Conservation (phyloP, 2,329 filamentous ascomycete species). For the Monosporascus sp. region DNA sequence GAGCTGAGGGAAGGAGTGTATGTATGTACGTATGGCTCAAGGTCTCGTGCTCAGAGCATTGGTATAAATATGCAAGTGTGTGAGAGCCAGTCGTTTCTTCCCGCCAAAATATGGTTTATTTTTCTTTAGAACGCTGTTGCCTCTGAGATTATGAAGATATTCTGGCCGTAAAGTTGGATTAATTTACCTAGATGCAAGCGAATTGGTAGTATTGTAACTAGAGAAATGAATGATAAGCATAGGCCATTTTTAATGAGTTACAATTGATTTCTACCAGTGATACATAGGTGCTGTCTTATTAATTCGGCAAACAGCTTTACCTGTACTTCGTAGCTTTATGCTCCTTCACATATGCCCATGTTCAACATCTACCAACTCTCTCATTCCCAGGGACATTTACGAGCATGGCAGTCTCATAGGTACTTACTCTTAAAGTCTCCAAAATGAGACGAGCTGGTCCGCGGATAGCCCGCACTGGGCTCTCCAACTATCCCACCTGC, state of each 20-base stretch:
- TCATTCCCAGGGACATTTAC: background rate
- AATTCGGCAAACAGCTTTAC: background rate
- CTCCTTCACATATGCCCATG: background rate
- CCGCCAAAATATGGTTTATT: no score
- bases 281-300: background rate
- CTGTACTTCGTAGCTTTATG: background rate
- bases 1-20: background rate
- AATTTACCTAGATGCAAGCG: no score
- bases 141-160: no score
- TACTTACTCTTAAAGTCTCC: background rate
- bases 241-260: background rate
- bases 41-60: no score
- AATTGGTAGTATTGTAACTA: no score
- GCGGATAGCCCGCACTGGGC: constrained; percentile 16
- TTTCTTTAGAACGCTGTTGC: no score
- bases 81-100: no score
- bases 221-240: background rate
- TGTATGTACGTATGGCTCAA: background rate
- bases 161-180: no score
- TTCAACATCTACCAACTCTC: background rate
- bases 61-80: no score
- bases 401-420: no score
- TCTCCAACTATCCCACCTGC: constrained; percentile 12
- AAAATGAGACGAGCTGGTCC: constrained; percentile 20
- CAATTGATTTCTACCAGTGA: background rate